Conservation (phyloP, 108 stramenopile species). For the Parietichytrium sp. region DNA sequence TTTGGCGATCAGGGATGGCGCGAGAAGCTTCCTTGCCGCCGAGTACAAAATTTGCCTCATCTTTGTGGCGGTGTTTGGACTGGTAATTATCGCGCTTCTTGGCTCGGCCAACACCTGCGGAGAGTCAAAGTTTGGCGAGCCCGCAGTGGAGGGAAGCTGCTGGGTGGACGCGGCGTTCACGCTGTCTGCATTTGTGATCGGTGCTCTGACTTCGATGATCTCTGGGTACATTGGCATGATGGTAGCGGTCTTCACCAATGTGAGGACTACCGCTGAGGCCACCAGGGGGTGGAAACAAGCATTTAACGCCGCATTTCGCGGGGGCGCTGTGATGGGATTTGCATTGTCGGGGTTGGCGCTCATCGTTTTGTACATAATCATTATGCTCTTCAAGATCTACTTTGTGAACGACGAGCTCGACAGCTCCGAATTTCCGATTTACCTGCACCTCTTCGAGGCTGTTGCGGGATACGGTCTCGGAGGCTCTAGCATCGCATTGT, state of each 20-base stretch:
- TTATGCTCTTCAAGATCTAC: neutral
- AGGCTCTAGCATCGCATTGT: slow-evolving; percentile 96
- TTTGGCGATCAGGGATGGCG: slow-evolving; percentile 88
- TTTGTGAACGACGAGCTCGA: slow-evolving; percentile 63
- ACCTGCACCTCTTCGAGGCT: slow-evolving; percentile 1
- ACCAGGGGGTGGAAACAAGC: slow-evolving; percentile 79
- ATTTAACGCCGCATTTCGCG: slow-evolving; percentile 77
- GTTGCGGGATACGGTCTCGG: slow-evolving; percentile 95
- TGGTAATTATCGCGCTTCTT: slow-evolving; percentile 71
- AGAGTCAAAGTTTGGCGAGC: slow-evolving; percentile 62
- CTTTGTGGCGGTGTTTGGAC: slow-evolving; percentile 75
- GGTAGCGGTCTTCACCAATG: slow-evolving; percentile 93
- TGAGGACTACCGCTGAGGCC: slow-evolving; percentile 80
- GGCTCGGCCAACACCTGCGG: slow-evolving; percentile 60
- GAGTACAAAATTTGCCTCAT: slow-evolving; percentile 71
- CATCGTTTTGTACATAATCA: slow-evolving; percentile 52
- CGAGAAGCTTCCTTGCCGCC: slow-evolving; percentile 85
- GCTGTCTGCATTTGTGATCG: slow-evolving; percentile 82
- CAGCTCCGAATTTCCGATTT: slow-evolving; percentile 67
- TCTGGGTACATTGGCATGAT: slow-evolving; percentile 93
- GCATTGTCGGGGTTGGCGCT: slow-evolving; percentile 74
- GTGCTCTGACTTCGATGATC: slow-evolving; percentile 76
- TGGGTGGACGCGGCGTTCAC: slow-evolving; percentile 66
- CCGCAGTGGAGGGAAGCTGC: slow-evolving; percentile 22
- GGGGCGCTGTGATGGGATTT: slow-evolving; percentile 86